phyloP scores from a whole-genome alignment of 139 green algal species.

The Picochlorum sp. region DNA sequence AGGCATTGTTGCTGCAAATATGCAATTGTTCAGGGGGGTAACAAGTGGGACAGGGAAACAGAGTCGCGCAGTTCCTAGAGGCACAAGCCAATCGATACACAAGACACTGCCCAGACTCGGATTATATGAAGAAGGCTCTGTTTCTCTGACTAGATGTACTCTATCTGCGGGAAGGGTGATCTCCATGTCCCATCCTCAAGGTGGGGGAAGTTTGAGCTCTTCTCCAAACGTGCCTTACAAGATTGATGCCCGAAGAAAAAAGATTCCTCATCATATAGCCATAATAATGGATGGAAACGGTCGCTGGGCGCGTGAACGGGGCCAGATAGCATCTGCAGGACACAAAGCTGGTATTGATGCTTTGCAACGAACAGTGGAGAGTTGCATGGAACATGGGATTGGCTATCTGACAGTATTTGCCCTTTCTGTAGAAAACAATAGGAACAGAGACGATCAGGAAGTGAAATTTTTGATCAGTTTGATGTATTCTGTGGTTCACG shows the following conservation, averaged over 20 bases:
- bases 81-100: too few species aligned
- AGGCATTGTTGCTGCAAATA: too few species aligned
- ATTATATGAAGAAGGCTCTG: too few species aligned
- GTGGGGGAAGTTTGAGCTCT: neutral
- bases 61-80: too few species aligned
- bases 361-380: slow-evolving; percentile 33
- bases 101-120: too few species aligned
- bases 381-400: slow-evolving; percentile 31
- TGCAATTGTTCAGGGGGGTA: too few species aligned
- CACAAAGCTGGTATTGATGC: slow-evolving; percentile 42
- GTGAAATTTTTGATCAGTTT: slow-evolving; percentile 29
- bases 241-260: neutral
- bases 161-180: neutral
- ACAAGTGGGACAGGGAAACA: too few species aligned
- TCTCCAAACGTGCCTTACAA: neutral
- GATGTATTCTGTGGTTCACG: neutral
- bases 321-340: slow-evolving; percentile 18
- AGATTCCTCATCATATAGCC: slow-evolving; percentile 34
- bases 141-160: too few species aligned
- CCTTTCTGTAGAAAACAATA: slow-evolving; percentile 55
- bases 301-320: slow-evolving; percentile 39
- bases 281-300: slow-evolving; percentile 73
- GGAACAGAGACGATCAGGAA: slow-evolving; percentile 30
- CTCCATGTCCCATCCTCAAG: neutral
- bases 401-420: slow-evolving; percentile 40